Conservation (phyloP, 2,329 filamentous ascomycete species). For the Colletotrichum viniferum region DNA sequence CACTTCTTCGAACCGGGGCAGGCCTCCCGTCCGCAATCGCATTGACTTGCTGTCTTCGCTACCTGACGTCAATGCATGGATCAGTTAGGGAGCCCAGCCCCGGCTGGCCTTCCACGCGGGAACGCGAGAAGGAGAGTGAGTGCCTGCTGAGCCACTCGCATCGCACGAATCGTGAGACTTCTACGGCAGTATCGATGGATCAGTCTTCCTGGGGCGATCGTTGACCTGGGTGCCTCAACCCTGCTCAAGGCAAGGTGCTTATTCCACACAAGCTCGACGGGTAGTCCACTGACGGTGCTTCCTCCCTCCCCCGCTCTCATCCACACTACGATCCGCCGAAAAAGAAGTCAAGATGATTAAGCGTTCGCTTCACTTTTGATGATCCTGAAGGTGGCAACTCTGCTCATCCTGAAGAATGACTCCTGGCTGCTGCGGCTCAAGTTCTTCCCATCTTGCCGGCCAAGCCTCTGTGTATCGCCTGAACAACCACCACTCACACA, state of each 20-base stretch:
- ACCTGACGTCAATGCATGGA: constrained; percentile 19
- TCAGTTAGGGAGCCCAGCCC: not conserved
- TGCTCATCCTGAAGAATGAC: not conserved
- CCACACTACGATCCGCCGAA: not conserved
- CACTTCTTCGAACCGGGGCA: not conserved
- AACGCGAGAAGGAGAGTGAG: not conserved
- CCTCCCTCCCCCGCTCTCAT: not conserved
- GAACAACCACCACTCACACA: not conserved
- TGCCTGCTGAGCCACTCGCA: constrained; percentile 12
- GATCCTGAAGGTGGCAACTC: not conserved
- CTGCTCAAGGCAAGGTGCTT: not conserved
- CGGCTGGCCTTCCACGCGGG: not conserved
- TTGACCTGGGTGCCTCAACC: not conserved
- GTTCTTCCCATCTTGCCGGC: not conserved
- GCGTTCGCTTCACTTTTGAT: not conserved
- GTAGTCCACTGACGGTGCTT: not conserved
- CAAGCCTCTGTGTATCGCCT: not conserved
- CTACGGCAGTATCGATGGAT: not conserved
- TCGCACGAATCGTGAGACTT: not conserved
- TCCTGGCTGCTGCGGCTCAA: not conserved
- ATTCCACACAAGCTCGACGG: not conserved
- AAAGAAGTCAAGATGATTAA: not conserved
- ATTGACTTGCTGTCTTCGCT: constrained; percentile 6
- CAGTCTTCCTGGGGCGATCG: not conserved
- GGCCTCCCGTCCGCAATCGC: not conserved